Base-by-base conservation (phyloP, 2,329 filamentous ascomycete species). In the Colletotrichum kahawae region DNA sequence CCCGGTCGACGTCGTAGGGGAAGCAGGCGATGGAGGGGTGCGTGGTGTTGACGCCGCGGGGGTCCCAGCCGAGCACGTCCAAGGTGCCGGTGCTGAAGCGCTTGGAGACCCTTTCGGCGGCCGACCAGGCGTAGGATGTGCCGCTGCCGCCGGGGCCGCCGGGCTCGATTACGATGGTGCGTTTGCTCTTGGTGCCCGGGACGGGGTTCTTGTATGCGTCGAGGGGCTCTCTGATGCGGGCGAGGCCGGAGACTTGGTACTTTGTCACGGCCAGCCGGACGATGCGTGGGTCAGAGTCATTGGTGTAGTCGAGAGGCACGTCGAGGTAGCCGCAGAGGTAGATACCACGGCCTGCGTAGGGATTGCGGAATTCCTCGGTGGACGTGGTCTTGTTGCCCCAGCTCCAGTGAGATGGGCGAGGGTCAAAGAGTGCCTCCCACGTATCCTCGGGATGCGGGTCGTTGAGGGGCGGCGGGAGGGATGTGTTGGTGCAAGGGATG, bases 11-110 rank as follows among this genome's bases (percentile, higher is more conserved):
- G 57, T 88, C 81, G 68, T 85, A 81, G 6, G 87, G 85, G 66
- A 85, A 90, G 80, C 88, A 90, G 2, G 86, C 80, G 3, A 87
- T 78, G 5, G 84, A 79, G 1, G 89, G 89, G 8, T 84, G 84
- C 2, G 88, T 86, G 1, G 82, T 79, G 77, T 90, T 90, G 68
- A 90, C 87, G 2, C 88, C 88, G 5, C 89, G 85, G n/a, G 88
- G 88, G 67, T 90, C 89, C 85, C 87, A 90, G n/a, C 88, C 87
- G 16, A 90, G 79, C 7, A 90, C 85, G 73, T 90, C 88, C 27
- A 85, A 87, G 27, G 81, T 78, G 27, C 84, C 82, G 36, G 83
- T 83, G 71, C 86, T 87, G 14, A 89, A 79, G 4, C 86, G 84
- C 70, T 83, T 78, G 5, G 85, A 84, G 43, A 87, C 74, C 0